phyloP scores from a whole-genome alignment of 1,284 basidiomycete genomes.

The Leccinum subrobustum region DNA sequence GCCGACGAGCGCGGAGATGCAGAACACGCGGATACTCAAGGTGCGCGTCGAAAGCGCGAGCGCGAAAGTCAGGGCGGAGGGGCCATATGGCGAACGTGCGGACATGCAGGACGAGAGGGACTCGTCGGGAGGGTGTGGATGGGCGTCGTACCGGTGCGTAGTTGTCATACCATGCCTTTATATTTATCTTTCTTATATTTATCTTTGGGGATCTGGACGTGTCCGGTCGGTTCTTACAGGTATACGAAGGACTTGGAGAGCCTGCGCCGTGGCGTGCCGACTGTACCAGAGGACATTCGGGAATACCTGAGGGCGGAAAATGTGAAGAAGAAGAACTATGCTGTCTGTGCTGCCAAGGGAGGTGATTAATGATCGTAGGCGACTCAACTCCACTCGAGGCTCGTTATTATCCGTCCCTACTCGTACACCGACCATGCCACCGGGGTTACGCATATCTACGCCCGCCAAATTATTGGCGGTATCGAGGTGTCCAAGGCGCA shows the following conservation, averaged over 20 bases:
- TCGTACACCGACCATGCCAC: no score
- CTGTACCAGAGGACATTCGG: constrained; percentile 22
- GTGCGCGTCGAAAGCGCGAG: constrained; percentile 24
- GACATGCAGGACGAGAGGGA: constrained; percentile 15
- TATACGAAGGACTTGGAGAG: constrained; percentile 29
- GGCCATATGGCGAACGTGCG: constrained; percentile 22
- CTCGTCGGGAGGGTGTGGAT: constrained; percentile 25
- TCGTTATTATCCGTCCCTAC: no score
- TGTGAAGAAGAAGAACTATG: constrained; percentile 23
- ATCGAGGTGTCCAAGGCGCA: no score
- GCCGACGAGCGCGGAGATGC: constrained; percentile 25
- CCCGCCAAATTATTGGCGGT: no score
- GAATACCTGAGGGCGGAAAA: constrained; percentile 25
- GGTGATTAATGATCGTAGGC: neutral
- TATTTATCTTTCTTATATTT: neutral
- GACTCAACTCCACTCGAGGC: no score
- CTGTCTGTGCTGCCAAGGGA: constrained; percentile 17
- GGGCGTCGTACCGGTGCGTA: constrained; percentile 26
- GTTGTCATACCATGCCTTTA: neutral
- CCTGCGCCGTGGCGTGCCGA: constrained; percentile 17
- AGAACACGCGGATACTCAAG: constrained; percentile 26
- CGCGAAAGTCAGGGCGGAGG: constrained; percentile 26
- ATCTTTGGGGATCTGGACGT: neutral
- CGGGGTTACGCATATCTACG: no score
- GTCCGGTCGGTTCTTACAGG: constrained; percentile 7